Base-by-base conservation (phyloP, 768 basidiomycete species). In the Coprinopsis marcescibilis region DNA sequence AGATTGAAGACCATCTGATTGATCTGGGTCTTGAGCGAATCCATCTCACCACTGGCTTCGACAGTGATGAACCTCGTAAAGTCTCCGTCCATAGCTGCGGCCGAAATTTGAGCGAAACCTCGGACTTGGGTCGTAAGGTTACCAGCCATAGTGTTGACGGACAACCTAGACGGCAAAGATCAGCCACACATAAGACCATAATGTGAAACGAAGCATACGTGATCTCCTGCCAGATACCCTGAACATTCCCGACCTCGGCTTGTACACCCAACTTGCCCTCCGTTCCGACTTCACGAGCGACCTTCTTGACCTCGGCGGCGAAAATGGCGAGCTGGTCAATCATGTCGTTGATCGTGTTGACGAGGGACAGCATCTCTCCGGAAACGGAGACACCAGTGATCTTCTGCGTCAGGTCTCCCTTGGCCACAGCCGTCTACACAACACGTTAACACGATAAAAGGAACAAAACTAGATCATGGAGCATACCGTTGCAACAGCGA, bases 31-130 rank as follows among this genome's bases (percentile, higher is more conserved):
- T 99, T 98, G 69, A 99, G 77, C 39, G 90, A 93, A 67, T 98
- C 94, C 96, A 98, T 98, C 67, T 99, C 96, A 43, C 96, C 96
- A 52, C 81, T 85, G 1, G 96, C 96, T 59, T 98, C 95, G 59
- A 99, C 96, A 21, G 96, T 98, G 71, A 99, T 97, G 76, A 98
- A 99, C 14, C 93, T 81, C 19, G 92, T 95, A 67, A 97, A 97
- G 67, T 98, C 96, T 51, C 96, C 95, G 58, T 97, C 96, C 75
- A 94, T 97, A 12, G 96, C 96, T 0, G 96, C 95, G 0, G 94
- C 95, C 1, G 91, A 94, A 56, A 98, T 98, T 65, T 98, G 96
- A 1, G 94, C 96, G 58, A 99, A 99, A 4, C 95, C 96, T 64
- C 96, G 85, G 40, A 99, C 96, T 82, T 95, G 92, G 0, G 92